phyloP scores from a whole-genome alignment of 345 rosid species.

The Eucalyptus sideroxylon region DNA sequence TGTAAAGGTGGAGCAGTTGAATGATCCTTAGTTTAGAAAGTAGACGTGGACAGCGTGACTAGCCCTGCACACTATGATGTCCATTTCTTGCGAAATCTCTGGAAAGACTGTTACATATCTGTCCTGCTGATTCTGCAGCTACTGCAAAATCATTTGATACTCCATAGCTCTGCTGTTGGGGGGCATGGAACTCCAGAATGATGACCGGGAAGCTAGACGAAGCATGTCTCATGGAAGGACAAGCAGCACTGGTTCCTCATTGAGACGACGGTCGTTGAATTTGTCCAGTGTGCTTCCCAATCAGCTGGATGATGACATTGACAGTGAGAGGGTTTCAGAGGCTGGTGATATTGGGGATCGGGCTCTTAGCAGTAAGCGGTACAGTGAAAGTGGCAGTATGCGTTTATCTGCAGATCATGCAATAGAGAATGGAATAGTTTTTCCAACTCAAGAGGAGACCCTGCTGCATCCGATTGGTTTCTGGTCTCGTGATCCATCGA shows the following conservation, averaged over 20 bases:
- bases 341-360: constrained; percentile 90
- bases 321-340: constrained; percentile 65
- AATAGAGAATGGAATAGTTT: constrained; percentile 17
- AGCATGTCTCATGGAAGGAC: constrained; percentile 23
- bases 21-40: background rate
- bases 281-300: constrained; percentile 16
- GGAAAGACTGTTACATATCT: background rate
- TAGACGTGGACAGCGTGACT: background rate
- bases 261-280: constrained; percentile 29
- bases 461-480: constrained; percentile 2
- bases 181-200: constrained; percentile 29
- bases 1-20: background rate
- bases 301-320: constrained; percentile 26
- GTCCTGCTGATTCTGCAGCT: background rate
- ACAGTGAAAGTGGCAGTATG: constrained; percentile 26
- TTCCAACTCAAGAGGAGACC: constrained; percentile 9
- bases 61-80: background rate
- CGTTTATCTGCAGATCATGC: constrained; percentile 9
- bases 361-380: constrained; percentile 38
- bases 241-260: constrained; percentile 37
- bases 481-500: constrained; percentile 5
- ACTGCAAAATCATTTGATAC: background rate
- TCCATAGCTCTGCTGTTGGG: background rate
- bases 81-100: background rate
- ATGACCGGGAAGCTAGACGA: background rate